Conservation (phyloP, 2,329 filamentous ascomycete genomes). For the Diaporthe ilicicola region DNA sequence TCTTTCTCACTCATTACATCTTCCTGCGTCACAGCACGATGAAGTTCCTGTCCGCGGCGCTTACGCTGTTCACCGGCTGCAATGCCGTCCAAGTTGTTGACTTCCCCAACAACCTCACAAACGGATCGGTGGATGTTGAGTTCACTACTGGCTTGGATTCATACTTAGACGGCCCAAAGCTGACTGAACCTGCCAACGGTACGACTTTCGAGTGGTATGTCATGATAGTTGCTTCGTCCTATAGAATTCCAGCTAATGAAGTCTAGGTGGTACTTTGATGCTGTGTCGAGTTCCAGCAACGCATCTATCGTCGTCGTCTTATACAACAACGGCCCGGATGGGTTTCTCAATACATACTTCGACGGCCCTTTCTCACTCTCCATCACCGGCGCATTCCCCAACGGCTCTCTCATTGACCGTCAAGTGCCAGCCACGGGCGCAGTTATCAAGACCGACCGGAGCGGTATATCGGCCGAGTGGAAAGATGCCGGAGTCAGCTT, state of each 20-base stretch:
- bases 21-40: background rate
- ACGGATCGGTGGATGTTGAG: slow-evolving; percentile 8
- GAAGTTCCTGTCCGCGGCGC: background rate
- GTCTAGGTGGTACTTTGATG: slow-evolving; percentile 33
- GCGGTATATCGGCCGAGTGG: slow-evolving; percentile 17
- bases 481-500: slow-evolving; percentile 26
- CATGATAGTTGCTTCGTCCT: too few species aligned
- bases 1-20: too few species aligned
- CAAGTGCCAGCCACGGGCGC: slow-evolving; percentile 3
- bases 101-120: background rate
- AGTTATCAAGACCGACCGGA: background rate
- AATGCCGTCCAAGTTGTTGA: background rate
- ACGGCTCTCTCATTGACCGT: slow-evolving; percentile 26
- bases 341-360: slow-evolving; percentile 15
- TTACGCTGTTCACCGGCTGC: background rate
- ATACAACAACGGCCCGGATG: slow-evolving; percentile 31
- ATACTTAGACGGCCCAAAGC: slow-evolving; percentile 25
- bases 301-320: slow-evolving; percentile 28
- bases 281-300: slow-evolving; percentile 21
- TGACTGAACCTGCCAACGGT: slow-evolving; percentile 15
- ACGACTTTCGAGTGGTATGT: slow-evolving; percentile 30
- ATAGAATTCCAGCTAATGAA: background rate
- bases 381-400: slow-evolving; percentile 26
- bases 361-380: slow-evolving; percentile 4
- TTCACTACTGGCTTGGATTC: background rate